Conservation (phyloP, 2,329 filamentous ascomycete genomes). For the Chaetomiaceae sp. region DNA sequence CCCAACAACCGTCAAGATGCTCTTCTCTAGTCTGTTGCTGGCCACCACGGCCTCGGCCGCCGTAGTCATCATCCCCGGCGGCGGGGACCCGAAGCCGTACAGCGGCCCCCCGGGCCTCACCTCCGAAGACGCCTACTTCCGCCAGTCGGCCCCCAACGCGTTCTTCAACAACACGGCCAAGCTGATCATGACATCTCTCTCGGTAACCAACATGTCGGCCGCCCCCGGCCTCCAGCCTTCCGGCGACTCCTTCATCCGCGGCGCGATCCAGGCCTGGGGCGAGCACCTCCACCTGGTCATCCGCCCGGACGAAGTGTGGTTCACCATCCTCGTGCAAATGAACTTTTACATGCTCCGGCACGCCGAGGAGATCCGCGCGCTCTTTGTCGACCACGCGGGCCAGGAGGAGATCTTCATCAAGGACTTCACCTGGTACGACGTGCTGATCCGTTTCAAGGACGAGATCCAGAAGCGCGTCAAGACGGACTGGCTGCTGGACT, state of each 20-base stretch:
- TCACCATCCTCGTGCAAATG: slow-evolving; percentile 49
- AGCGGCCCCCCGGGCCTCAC: not conserved
- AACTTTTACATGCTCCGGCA: slow-evolving; percentile 46
- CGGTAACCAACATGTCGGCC: slow-evolving; percentile 13
- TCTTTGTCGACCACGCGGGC: slow-evolving; percentile 44
- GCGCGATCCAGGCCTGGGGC: slow-evolving; percentile 46
- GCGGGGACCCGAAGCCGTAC: slow-evolving; percentile 19
- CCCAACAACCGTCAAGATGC: slow-evolving; percentile 1
- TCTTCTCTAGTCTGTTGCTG: not conserved
- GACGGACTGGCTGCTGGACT: slow-evolving; percentile 38
- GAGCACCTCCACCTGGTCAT: slow-evolving; percentile 46
- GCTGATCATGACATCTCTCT: slow-evolving; percentile 25
- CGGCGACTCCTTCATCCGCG: slow-evolving; percentile 41
- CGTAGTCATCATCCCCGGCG: slow-evolving; percentile 15
- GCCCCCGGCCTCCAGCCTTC: slow-evolving; percentile 24
- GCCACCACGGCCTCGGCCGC: slow-evolving; percentile 5
- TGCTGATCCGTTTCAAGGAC: slow-evolving; percentile 33
- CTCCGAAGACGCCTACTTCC: slow-evolving; percentile 14
- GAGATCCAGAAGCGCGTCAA: slow-evolving; percentile 40
- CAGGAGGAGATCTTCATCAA: slow-evolving; percentile 37
- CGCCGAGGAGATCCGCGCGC: slow-evolving; percentile 40
- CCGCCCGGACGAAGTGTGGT: slow-evolving; percentile 52
- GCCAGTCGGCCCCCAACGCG: slow-evolving; percentile 18
- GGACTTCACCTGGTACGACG: slow-evolving; percentile 23
- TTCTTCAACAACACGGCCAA: slow-evolving; percentile 20